Evolutionary conservation across 768 basidiomycete species (phyloP), one percentile per base, ranked within the genome.

Genomic region (Lentinula edodes): DNA sequence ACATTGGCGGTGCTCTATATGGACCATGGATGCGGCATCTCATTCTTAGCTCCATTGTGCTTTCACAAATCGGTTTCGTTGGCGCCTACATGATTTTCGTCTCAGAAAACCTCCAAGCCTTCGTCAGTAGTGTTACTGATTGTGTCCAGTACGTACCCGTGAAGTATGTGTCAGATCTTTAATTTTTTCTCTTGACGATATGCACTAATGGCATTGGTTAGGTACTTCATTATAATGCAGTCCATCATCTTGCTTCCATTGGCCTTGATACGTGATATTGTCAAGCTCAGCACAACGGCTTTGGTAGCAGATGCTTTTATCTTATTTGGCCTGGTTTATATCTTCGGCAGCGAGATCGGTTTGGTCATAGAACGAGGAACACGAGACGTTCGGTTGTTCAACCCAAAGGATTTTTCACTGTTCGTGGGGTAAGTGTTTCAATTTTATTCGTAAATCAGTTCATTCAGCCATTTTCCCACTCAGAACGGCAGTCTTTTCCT

Each of bases 401-500:
- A 99, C 73, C 71, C 86, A 3, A 88, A 84, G 69, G 89, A 93
- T 65, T 99, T 93, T 77, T 88, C 96, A 0, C 76, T 98, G 18
- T 85, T 99, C 63, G 90, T 99, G 61, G 97, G 94, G 90, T 92
- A 66, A 65, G 87, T 75, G 3, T 48, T 10, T 9, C 5, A 23
- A 23, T 5, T 16, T 45, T 8, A 2, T 16, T 45, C 43, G 16
- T 3, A 2, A 16, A 38, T 50, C 6, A 34, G 15, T n/a, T 39
- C 52, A 61, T 52, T 52, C 65, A 5, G 63, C 60, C 15, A 32
- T 16, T 41, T 43, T 5, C 9, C 46, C 6, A 18, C 18, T 52
- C 63, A 93, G 95, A 7, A 98, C 97, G 23, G 96, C 97, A 3
- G 96, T 98, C 35, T 98, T 98, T 74, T 93, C 97, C 1, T 99